phyloP scores from a whole-genome alignment of 257 asterid species.

The Parsonsia alboflavescens region DNA sequence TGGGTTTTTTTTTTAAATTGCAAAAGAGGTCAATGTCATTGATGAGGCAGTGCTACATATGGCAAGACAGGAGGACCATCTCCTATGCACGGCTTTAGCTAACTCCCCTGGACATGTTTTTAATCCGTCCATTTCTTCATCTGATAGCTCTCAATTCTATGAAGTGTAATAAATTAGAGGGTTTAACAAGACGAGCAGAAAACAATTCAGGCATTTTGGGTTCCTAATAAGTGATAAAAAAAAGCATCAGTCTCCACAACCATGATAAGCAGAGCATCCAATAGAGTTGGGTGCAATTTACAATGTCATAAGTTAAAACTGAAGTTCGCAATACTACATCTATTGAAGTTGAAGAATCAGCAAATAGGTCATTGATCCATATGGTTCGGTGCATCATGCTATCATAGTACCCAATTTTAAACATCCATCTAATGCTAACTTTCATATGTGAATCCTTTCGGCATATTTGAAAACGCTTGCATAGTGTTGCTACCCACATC shows the following conservation, averaged over 20 bases:
- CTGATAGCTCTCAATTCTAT: not conserved
- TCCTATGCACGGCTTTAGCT: not conserved
- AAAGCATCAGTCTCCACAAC: conserved; percentile 4
- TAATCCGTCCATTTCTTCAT: not conserved
- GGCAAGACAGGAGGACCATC: not conserved
- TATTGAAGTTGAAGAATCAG: not conserved
- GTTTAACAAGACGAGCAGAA: not conserved
- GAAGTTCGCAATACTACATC: not conserved
- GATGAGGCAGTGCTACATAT: not conserved
- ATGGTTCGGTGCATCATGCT: not conserved
- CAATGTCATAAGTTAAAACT: not conserved
- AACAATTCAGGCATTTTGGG: not conserved
- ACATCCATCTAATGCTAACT: conserved; percentile 15
- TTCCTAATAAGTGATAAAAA: not conserved
- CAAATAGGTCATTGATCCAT: no score
- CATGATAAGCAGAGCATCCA: not conserved
- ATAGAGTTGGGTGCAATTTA: not conserved
- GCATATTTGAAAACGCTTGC: conserved; percentile 61
- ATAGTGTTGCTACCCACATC: conserved; percentile 69
- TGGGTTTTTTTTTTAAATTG: no score
- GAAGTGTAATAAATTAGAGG: not conserved
- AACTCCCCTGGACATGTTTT: not conserved
- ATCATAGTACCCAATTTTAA: not conserved
- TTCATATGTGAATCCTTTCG: conserved; percentile 43
- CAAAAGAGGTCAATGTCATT: not conserved